Evolutionary conservation across 2,329 filamentous ascomycete species (phyloP).

Genomic region (Colletotrichum paranaense): DNA sequence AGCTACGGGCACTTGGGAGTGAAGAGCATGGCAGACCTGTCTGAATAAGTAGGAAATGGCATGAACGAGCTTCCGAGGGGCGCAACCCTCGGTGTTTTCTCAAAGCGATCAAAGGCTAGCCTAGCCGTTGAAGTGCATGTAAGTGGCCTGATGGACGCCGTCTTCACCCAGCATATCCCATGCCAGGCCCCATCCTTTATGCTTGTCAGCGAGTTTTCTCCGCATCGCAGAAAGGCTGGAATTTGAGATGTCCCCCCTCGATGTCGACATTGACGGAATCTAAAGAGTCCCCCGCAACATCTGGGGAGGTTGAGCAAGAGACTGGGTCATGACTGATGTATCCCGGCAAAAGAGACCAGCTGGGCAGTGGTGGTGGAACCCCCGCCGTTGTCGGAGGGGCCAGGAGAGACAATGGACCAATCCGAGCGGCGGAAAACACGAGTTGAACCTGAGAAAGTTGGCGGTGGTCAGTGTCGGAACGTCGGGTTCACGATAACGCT

Average conservation of each 20-base stretch:
- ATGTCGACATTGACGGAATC: conserved; percentile 1
- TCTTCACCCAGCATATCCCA: conserved; percentile 10
- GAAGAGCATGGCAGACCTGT: not conserved
- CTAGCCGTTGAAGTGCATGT: conserved; percentile 17
- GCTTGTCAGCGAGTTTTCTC: conserved; percentile 28
- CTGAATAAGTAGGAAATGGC: not conserved
- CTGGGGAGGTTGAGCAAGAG: conserved; percentile 21
- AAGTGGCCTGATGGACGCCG: conserved; percentile 16
- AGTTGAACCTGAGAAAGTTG: not conserved
- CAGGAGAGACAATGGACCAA: conserved; percentile 4
- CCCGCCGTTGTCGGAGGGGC: conserved; percentile 31
- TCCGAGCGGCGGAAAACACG: not conserved
- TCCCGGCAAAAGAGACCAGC: conserved; percentile 15
- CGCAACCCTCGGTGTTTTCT: not conserved
- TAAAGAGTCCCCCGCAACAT: conserved; percentile 18
- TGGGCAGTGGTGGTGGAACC: conserved; percentile 23
- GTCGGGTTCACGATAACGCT: not conserved
- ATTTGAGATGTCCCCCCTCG: not conserved
- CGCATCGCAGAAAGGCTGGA: conserved; percentile 19
- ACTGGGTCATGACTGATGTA: conserved; percentile 32
- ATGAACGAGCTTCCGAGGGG: not conserved
- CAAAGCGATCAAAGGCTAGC: not conserved
- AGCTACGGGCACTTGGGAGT: not conserved
- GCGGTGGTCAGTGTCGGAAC: not conserved
- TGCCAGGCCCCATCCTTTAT: not conserved